Conservation (phyloP, 352 stramenopile genomes). For the Phytophthora pistaciae region DNA sequence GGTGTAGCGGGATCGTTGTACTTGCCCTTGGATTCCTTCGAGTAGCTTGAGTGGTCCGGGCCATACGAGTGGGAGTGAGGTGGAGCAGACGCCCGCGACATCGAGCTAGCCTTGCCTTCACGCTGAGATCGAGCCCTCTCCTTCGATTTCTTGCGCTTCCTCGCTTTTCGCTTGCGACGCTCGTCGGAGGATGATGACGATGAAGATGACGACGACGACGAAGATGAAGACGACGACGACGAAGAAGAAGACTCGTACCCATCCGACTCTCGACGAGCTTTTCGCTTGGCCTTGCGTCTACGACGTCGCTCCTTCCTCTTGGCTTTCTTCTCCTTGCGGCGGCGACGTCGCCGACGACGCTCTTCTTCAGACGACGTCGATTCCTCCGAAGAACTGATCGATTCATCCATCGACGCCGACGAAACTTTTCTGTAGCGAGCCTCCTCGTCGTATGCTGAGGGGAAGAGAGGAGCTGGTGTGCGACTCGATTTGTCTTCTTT, state of each 20-base stretch:
- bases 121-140: conserved; percentile 26
- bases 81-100: conserved; percentile 6
- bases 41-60: conserved; percentile 25
- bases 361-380: conserved; percentile 33
- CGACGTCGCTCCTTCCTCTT: conserved; percentile 34
- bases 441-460: conserved; percentile 1
- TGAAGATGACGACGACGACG: conserved; percentile 14
- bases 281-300: conserved; percentile 34
- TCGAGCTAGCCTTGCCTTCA: conserved; percentile 16
- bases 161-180: conserved; percentile 33
- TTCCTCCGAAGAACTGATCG: conserved; percentile 26
- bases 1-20: conserved; percentile 13
- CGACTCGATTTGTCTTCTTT: conserved; percentile 8
- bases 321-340: conserved; percentile 32
- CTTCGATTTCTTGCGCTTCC: conserved; percentile 43
- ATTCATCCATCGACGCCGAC: background rate
- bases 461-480: conserved; percentile 11
- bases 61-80: conserved; percentile 31
- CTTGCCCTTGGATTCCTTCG: conserved; percentile 6
- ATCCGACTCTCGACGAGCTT: conserved; percentile 23
- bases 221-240: conserved; percentile 18
- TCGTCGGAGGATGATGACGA: conserved; percentile 41
- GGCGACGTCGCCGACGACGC: conserved; percentile 23
- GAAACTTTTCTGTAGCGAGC: background rate
- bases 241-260: conserved; percentile 35